Evolutionary conservation across 2,329 filamentous ascomycete species (phyloP).

Genomic region (Scedosporium boydii): DNA sequence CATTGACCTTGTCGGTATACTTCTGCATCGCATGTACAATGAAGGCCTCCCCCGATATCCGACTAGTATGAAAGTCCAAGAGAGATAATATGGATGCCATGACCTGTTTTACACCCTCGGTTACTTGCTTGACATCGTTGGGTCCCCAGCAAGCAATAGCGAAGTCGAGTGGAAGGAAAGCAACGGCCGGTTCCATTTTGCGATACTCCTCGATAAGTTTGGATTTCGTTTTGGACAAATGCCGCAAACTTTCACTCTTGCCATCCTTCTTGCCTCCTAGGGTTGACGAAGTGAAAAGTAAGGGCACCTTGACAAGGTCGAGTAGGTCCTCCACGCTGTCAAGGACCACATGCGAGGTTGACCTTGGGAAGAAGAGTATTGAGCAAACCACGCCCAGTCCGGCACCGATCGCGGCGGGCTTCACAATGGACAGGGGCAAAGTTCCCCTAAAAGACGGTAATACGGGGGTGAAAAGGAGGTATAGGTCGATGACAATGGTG

Average conservation of each 20-base stretch:
- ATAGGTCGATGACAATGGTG: conserved; percentile 35
- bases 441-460: conserved; percentile 29
- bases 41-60: not conserved
- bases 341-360: conserved; percentile 31
- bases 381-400: conserved; percentile 33
- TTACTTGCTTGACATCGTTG: conserved; percentile 28
- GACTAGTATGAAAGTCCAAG: conserved; percentile 29
- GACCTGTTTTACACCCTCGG: conserved; percentile 24
- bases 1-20: not conserved
- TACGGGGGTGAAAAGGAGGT: conserved; percentile 31
- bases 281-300: conserved; percentile 20
- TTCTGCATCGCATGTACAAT: not conserved
- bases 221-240: conserved; percentile 18
- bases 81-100: conserved; percentile 24
- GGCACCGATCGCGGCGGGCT: conserved; percentile 34
- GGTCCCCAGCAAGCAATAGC: conserved; percentile 34
- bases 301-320: conserved; percentile 19
- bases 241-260: conserved; percentile 15
- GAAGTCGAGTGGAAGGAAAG: conserved; percentile 36
- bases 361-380: conserved; percentile 37
- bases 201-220: conserved; percentile 26
- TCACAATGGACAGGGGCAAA: conserved; percentile 28
- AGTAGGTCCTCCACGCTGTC: conserved; percentile 13
- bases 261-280: conserved; percentile 19
- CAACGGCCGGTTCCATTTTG: conserved; percentile 26